Base-by-base conservation (phyloP, 805 yeast genomes). In the Lipomyces sp. region DNA sequence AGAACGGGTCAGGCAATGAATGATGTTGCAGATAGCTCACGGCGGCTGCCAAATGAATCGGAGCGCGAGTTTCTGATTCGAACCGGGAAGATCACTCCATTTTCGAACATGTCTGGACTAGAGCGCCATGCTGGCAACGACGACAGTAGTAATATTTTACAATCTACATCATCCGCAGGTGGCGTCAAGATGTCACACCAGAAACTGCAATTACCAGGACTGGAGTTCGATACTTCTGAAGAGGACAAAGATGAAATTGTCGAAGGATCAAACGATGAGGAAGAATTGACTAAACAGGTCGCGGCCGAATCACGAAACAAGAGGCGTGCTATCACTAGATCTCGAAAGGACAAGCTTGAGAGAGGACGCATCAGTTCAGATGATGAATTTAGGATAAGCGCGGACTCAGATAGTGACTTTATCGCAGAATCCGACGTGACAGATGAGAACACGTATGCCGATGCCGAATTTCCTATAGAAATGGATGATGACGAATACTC, bases 81-180 rank as follows among this genome's bases (percentile, higher is more conserved):
- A 70, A 93, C 94, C 0, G 99, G 99, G 35, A 87, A 92, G 75
- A 86, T 92, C 64, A 95, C 99, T 0, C 98, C 98, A 0, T 95
- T 95, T 80, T 96, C 97, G 10, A 85, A 85, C 37, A 78, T 85
- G 29, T 81, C 82, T 53, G 87, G 86, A 1, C 89, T 91, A 71
- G 82, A 80, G 18, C 82, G 81, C 51, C 72, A 70, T 11, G 72
- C 74, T 3, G 82, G 79, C 75, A 15, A 78, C 75, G 54, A 24
- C 42, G 48, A 42, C 15, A 18, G 13, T 37, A 39, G 6, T 48
- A 24, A 1, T 32, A 18, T 29, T 13, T 59, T 48, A 10, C 34
- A 33, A 51, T 32, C 35, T 58, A 57, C 62, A 11, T 42, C n/a
- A n/a, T 42, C 6, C 37, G 61, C 11, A 7, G 48, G 33, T 29